phyloP scores from a whole-genome alignment of 768 basidiomycete genomes.

The Tricholoma sp. region DNA sequence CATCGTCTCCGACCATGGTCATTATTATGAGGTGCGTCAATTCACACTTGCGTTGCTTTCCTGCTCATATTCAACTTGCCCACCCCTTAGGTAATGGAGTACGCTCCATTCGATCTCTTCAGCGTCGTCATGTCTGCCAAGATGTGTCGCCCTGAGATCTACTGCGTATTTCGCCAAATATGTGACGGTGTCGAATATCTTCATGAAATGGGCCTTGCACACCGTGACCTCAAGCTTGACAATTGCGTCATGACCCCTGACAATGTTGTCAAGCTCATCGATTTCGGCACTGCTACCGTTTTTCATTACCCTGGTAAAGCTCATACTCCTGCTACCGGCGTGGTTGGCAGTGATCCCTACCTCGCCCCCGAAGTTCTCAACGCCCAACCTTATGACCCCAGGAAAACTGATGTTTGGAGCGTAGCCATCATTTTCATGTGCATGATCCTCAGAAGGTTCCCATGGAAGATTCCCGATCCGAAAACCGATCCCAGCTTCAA shows the following conservation, averaged over 20 bases:
- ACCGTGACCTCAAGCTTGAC: conserved; percentile 98
- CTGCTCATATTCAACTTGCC: conserved; percentile 6
- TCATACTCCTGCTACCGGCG: conserved; percentile 72
- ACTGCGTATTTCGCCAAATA: conserved; percentile 98
- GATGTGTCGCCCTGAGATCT: conserved; percentile 97
- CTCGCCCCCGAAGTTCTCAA: conserved; percentile 93
- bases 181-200: conserved; percentile 97
- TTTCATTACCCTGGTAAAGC: conserved; percentile 97
- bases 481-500: conserved; percentile 91
- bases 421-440: conserved; percentile 99
- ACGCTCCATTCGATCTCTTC: conserved; percentile 97
- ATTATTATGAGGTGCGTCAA: conserved; percentile 88
- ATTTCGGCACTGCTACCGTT: conserved; percentile 99
- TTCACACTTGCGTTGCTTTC: conserved; percentile 6
- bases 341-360: conserved; percentile 98
- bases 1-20: conserved; percentile 95
- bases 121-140: conserved; percentile 99
- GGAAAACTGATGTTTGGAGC: conserved; percentile 98
- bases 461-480: conserved; percentile 97
- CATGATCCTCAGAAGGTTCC: conserved; percentile 96
- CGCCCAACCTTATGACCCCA: conserved; percentile 82
- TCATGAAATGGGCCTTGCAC: conserved; percentile 95
- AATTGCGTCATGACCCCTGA: conserved; percentile 98
- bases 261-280: conserved; percentile 97
- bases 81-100: conserved; percentile 93